Conservation (phyloP, 2,329 filamentous ascomycete genomes). For the Pseudogymnoascus sp. region DNA sequence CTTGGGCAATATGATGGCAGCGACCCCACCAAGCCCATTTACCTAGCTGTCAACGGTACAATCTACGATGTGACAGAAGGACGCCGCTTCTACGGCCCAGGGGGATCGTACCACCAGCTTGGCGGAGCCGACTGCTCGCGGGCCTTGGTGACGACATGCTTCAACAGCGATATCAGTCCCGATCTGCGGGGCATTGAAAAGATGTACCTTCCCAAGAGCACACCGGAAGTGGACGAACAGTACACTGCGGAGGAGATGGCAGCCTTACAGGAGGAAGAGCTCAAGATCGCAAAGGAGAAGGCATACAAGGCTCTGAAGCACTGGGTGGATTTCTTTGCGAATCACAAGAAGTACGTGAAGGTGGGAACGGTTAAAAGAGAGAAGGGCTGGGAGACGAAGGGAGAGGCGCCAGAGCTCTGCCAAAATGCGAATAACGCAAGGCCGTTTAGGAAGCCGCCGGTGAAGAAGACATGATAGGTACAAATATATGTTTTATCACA, state of each 20-base stretch:
- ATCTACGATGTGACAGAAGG: conserved; percentile 76
- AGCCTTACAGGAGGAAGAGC: conserved; percentile 51
- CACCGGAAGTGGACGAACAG: conserved; percentile 51
- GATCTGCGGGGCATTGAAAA: conserved; percentile 82
- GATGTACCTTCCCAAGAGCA: conserved; percentile 65
- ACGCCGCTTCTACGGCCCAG: conserved; percentile 66
- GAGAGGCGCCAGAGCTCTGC: conserved; percentile 50
- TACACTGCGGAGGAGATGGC: conserved; percentile 47
- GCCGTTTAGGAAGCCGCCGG: conserved; percentile 50
- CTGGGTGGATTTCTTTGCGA: conserved; percentile 78
- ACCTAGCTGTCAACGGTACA: conserved; percentile 80
- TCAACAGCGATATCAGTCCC: conserved; percentile 65
- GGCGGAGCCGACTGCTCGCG: conserved; percentile 78
- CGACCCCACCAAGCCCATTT: conserved; percentile 68
- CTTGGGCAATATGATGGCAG: conserved; percentile 70
- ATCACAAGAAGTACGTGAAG: conserved; percentile 70
- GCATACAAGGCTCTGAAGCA: conserved; percentile 62
- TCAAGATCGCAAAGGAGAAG: conserved; percentile 52
- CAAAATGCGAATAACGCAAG: conserved; percentile 54
- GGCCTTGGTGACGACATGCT: conserved; percentile 89
- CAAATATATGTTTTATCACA: neutral
- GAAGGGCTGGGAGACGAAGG: conserved; percentile 50
- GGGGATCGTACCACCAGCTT: conserved; percentile 81
- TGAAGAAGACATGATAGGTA: conserved; percentile 23
- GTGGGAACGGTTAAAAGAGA: conserved; percentile 66